Evolutionary conservation across 202 grass and related monocot genomes (phyloP).

Genomic region (Musa balbisiana): DNA sequence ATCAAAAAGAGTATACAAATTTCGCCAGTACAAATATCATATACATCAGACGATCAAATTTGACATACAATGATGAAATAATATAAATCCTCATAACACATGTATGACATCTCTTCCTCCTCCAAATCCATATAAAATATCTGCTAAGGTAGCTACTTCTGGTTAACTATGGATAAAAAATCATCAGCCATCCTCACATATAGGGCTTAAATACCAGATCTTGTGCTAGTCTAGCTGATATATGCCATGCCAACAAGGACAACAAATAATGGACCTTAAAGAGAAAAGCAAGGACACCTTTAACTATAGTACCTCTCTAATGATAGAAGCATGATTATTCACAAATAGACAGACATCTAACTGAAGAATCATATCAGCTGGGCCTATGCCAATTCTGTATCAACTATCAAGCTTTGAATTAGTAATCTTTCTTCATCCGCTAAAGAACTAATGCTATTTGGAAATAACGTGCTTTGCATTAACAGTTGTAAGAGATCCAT

Average conservation of each 20-base stretch:
- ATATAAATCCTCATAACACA: not conserved
- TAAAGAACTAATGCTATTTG: not conserved
- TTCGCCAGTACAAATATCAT: not conserved
- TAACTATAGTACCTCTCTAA: not conserved
- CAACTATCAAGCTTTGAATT: not conserved
- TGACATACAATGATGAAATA: not conserved
- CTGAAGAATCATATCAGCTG: constrained; percentile 8
- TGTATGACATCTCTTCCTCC: not conserved
- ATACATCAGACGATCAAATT: not conserved
- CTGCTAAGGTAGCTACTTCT: not conserved
- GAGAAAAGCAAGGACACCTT: not conserved
- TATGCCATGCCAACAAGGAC: not conserved
- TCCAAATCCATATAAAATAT: not conserved
- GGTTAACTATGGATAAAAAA: not conserved
- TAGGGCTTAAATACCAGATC: not conserved
- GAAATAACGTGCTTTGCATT: not conserved
- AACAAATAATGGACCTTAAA: not conserved
- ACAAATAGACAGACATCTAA: constrained; percentile 3
- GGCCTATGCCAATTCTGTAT: not conserved
- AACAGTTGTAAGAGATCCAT: not conserved
- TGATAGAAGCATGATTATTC: constrained; percentile 7
- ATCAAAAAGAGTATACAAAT: not conserved
- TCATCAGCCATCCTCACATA: not conserved
- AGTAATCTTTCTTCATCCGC: not conserved
- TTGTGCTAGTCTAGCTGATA: not conserved